Percentiles rank a stretch among this genome's conserved stretches.
phyloP scores from a whole-genome alignment of 2,329 filamentous ascomycete species.

The Cladosporium oxysporum region DNA sequence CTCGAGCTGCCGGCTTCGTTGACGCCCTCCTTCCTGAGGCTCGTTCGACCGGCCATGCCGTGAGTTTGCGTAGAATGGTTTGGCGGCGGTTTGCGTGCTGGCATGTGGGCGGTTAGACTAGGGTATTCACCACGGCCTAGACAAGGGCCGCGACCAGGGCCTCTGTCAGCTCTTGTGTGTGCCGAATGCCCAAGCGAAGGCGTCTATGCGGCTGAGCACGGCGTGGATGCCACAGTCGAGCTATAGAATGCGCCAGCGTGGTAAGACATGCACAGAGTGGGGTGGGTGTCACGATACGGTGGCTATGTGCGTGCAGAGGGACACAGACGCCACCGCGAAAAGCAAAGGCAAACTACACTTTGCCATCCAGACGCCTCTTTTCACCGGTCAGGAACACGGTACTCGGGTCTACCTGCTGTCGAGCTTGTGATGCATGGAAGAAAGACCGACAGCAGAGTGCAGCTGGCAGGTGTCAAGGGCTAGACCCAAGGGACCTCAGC shows the following conservation, averaged over 20 bases:
- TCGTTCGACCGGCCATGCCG: conserved; percentile 21
- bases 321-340: not conserved
- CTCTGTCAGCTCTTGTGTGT: conserved; percentile 15
- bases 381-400: not conserved
- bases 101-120: conserved; percentile 14
- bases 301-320: conserved; percentile 7
- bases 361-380: not conserved
- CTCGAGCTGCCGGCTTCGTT: conserved; percentile 12
- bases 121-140: conserved; percentile 14
- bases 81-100: conserved; percentile 10
- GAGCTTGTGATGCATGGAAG: not conserved
- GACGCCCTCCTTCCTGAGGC: conserved; percentile 21
- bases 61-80: conserved; percentile 7
- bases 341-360: not conserved
- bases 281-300: conserved; percentile 8
- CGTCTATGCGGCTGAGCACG: conserved; percentile 11
- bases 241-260: conserved; percentile 5
- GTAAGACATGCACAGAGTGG: conserved; percentile 15
- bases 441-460: not conserved
- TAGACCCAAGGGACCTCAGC: not conserved
- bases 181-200: conserved; percentile 6
- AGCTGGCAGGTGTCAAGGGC: not conserved
- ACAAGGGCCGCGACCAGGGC: conserved; percentile 17
- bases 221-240: conserved; percentile 5
- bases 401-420: not conserved